These are phyloP conservation scores for Apiotrichum laibachii DNA, from an alignment of 1,284 basidiomycete genomes.

Conservation along the genomic window DNA sequence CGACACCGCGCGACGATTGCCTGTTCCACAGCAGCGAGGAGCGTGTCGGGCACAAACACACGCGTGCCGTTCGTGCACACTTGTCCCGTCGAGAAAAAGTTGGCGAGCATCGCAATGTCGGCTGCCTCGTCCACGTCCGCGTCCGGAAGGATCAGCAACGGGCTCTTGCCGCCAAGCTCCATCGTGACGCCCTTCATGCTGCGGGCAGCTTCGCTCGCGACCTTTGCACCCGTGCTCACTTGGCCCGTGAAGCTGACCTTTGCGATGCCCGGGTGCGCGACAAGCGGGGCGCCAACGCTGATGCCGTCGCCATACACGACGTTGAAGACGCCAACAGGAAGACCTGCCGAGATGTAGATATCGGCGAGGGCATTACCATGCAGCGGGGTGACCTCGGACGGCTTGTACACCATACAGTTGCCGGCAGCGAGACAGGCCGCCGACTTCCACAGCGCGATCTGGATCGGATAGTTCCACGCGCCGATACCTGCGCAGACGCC, in stretches of 20 bases:
- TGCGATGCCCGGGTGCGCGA: conserved; percentile 14
- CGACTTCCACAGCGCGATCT: conserved; percentile 23
- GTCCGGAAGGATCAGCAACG: conserved; percentile 19
- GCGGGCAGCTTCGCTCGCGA: conserved; percentile 12
- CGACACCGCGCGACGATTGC: conserved; percentile 16
- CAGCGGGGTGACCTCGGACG: conserved; percentile 20
- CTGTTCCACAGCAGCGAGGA: conserved; percentile 8
- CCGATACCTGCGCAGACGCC: conserved; percentile 28
- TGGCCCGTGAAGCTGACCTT: conserved; percentile 26
- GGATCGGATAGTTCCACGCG: conserved; percentile 29
- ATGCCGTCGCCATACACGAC: conserved; percentile 21
- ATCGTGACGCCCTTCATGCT: conserved; percentile 24
- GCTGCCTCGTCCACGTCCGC: conserved; percentile 21
- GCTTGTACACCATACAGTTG: conserved; percentile 26
- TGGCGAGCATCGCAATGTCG: conserved; percentile 22
- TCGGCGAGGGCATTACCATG: conserved; percentile 18
- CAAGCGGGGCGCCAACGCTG: conserved; percentile 15
- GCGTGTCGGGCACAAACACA: conserved; percentile 19
- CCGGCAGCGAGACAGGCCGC: conserved; percentile 21
- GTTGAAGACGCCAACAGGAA: conserved; percentile 20
- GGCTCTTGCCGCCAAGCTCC: conserved; percentile 25
- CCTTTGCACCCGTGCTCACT: conserved; percentile 15
- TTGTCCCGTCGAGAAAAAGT: conserved; percentile 21
- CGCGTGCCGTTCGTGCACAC: conserved; percentile 25
- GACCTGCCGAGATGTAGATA: conserved; percentile 19